Conservation (phyloP, 192 early-diverging fungal species). For the Rhizophagus clarus region DNA sequence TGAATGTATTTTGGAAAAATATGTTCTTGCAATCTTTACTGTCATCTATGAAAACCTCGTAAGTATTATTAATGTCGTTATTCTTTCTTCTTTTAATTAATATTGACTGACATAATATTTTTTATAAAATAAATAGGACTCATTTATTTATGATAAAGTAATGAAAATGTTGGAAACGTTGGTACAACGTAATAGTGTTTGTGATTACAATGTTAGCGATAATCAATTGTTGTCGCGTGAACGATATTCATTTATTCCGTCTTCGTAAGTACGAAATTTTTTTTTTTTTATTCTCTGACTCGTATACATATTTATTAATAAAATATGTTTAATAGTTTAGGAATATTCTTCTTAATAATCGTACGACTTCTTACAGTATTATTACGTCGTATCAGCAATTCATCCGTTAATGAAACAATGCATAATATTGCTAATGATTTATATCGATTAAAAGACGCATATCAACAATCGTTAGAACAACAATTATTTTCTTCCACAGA, state of each 20-base stretch:
- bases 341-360: conserved; percentile 36
- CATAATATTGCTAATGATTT: not conserved
- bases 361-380: conserved; percentile 41
- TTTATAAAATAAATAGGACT: not conserved
- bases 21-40: conserved; percentile 14
- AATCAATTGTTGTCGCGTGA: not conserved
- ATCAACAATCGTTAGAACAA: not conserved
- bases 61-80: not conserved
- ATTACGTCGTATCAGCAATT: conserved; percentile 37
- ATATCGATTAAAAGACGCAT: too few species aligned
- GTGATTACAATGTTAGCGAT: not conserved
- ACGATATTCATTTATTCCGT: too few species aligned
- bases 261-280: too few species aligned
- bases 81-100: not conserved
- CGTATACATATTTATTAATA: too few species aligned
- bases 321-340: not conserved
- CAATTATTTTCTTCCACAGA: not conserved
- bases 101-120: too few species aligned
- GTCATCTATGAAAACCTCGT: too few species aligned
- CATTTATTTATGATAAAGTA: not conserved
- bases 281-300: too few species aligned
- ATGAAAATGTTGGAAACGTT: conserved; percentile 7
- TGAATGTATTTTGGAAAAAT: conserved; percentile 36
- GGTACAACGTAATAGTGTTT: not conserved
- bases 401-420: conserved; percentile 19